Conservation (phyloP, 257 asterid species). For the Agastache rugosa region DNA sequence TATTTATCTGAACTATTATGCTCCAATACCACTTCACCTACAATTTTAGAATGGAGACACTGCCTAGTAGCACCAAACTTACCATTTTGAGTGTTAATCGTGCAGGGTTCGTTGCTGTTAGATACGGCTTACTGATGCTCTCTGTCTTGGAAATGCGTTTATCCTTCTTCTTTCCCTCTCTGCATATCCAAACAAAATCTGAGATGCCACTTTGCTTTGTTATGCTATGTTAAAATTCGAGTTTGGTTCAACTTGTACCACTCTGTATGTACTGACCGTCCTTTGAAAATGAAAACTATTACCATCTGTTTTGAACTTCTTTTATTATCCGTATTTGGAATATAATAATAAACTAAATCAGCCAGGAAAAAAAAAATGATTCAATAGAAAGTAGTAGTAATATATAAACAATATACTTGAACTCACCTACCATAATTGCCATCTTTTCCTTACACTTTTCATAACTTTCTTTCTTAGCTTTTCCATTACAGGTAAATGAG, state of each 20-base stretch:
- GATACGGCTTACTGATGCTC: not conserved
- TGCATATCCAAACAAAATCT: slow-evolving; percentile 31
- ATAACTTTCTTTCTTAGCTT: slow-evolving; percentile 28
- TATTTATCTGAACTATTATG: not conserved
- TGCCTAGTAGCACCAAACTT: not conserved
- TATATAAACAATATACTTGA: not conserved
- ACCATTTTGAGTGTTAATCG: not conserved
- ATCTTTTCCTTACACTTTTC: slow-evolving; percentile 27
- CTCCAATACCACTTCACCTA: not conserved
- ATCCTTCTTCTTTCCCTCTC: not conserved
- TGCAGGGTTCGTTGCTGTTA: not conserved
- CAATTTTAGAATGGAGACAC: not conserved
- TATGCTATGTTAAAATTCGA: not conserved
- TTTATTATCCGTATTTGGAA: not conserved
- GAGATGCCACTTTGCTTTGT: not conserved
- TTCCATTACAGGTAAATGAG: slow-evolving; percentile 28
- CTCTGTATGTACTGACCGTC: not conserved
- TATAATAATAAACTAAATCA: not conserved
- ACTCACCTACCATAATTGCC: slow-evolving; percentile 29
- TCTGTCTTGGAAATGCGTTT: not conserved
- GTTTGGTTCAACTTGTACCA: slow-evolving; percentile 8
- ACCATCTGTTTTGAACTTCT: not conserved
- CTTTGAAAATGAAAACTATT: not conserved
- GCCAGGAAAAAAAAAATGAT: not conserved
- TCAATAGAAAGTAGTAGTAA: not conserved